Evolutionary conservation across 23 red algal species (phyloP), one percentile per base, ranked within the genome.

Genomic region (Gracilariopsis chorda): DNA sequence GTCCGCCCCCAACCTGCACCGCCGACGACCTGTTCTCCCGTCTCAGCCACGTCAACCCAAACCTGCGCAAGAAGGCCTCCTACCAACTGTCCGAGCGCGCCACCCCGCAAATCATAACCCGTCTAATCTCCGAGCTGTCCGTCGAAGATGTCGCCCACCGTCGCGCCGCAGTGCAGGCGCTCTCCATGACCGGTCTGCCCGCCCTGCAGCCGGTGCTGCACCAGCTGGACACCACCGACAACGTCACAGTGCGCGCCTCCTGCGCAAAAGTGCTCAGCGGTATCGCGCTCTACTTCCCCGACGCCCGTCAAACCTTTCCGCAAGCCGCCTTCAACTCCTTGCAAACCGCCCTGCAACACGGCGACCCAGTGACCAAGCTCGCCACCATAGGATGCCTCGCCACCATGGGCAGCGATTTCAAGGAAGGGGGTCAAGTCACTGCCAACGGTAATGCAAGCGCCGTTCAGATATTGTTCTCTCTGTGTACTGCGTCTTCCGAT

Each of bases 311-410:
- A 9, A 48, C 24, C 53, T 94, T 94, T 42, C 62, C 78, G 13
- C 11, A 45, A 5, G 47, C 19, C 28, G 91, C 91, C 1, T 35
- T 94, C 0, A 70, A 87, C 67, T 48, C 71, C 4, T 42, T 94
- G 48, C 63, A 86, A 51, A 10, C 16, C 10, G 71, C 52, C 44
- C 17, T 92, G n/a, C 20, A 80, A 16, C 49, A 8, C 12, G 39
- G 49, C 14, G 91, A 94, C 71, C 81, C 80, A 0, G 91, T 94
- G 25, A 79, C 91, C 13, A 94, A 87, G 53, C 29, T 94, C 14
- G 70, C 81, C 62, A 87, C 73, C 27, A 56, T 94, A 10, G 82
- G 80, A 16, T 84, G 78, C 44, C 48, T 94, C 5, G 80, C 39
- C 69, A 87, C 72, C 0, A 67, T 94, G 17, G 91, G 62, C 32